Evolutionary conservation across 2,329 filamentous ascomycete species (phyloP), one percentile per base, ranked within the genome.

Genomic region (Trichophyton rubrum): DNA sequence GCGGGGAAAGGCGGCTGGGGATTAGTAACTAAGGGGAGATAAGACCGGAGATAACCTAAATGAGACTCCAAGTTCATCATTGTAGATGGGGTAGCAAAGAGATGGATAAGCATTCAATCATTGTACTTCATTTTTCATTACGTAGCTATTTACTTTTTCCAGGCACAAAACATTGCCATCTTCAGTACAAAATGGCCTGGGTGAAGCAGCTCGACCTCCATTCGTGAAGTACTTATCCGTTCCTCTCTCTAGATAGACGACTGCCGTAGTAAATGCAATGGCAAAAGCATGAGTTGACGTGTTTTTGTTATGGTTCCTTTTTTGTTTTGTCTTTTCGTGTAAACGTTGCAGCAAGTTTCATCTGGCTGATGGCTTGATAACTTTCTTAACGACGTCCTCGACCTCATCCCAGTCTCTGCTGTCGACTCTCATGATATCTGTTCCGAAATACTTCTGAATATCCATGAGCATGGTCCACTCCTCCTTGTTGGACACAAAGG

Each of bases 351-450:
- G 17, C 8, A 9, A 9, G 20, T 13, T 58, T 43, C 17, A 41
- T 27, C 43, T 58, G 20, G 51, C 17, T 27, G 35, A 57, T 9
- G 71, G 75, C 77, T 89, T 90, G 78, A 92, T 89, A 59, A 91
- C 85, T 59, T 81, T 81, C 74, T 95, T 89, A 61, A 96, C 87
- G 65, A 85, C 83, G 55, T 85, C 82, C 77, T 97, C 92, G 0
- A 93, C 90, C 61, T 84, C 79, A 69, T 97, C 93, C 91, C 92
- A 96, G 71, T 99, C 90, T 27, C 85, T 82, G 2, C 89, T 89
- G 65, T 90, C 85, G 56, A 99, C 83, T 66, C 86, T 85, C 55
- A 89, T 85, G 62, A 96, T 83, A 66, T 90, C 84, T 51, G 93
- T 90, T 61, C 82, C 81, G 74, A 95, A 96, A 72, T 88, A 86